Evolutionary conservation across 345 rosid species (phyloP).

Genomic region (Cochlearia excelsa): DNA sequence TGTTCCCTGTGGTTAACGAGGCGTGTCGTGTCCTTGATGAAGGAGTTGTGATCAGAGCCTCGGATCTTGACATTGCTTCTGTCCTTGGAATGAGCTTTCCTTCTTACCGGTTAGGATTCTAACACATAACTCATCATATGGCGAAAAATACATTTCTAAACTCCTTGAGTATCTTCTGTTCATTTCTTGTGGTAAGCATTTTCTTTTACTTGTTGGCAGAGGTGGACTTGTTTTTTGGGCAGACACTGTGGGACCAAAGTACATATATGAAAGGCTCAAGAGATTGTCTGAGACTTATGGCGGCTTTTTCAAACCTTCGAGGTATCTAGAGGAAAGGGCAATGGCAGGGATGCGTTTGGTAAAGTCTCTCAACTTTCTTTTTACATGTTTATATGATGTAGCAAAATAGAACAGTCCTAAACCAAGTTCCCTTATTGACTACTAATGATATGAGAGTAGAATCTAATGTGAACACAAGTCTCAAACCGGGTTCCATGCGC

Average conservation of each 20-base stretch:
- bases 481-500: too few relatives aligned
- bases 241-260: constrained; percentile 61
- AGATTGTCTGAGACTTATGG: constrained; percentile 72
- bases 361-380: constrained; percentile 29
- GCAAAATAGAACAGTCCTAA: constrained; percentile 11
- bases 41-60: constrained; percentile 72
- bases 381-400: constrained; percentile 3
- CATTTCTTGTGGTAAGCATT: constrained; percentile 7
- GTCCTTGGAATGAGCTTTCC: constrained; percentile 99
- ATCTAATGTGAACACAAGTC: too few relatives aligned
- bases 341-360: constrained; percentile 67
- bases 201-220: constrained; percentile 40
- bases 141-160: too few relatives aligned
- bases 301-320: constrained; percentile 67
- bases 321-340: constrained; percentile 85
- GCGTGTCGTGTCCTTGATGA: constrained; percentile 89
- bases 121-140: background rate
- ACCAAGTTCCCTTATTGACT: constrained; percentile 6
- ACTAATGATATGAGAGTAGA: too few relatives aligned
- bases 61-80: constrained; percentile 88
- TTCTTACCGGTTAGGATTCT: constrained; percentile 65
- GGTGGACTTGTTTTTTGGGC: constrained; percentile 97
- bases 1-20: constrained; percentile 90
- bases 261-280: constrained; percentile 61
- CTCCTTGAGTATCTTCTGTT: constrained; percentile 9